A percentile compares a stretch with the other conserved stretches of the same genome.
Evolutionary conservation across 164 flowering plant genomes (phyloP).

Genomic region (Warburgia ugandensis): DNA sequence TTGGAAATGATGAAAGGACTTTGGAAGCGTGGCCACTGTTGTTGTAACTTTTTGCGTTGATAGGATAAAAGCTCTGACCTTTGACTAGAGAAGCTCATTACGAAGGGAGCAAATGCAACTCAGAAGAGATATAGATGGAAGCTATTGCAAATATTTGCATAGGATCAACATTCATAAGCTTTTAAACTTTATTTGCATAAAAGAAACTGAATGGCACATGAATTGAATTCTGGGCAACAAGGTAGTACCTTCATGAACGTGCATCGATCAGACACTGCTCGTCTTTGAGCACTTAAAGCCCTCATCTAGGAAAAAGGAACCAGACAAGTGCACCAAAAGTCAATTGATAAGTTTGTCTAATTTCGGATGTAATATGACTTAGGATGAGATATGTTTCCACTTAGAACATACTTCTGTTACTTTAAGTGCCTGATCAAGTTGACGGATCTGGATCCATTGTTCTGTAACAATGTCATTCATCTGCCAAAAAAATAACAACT

Average conservation of each 20-base stretch:
- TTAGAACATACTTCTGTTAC: slow-evolving; percentile 38
- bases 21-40: too few relatives aligned
- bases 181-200: background rate
- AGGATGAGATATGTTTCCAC: background rate
- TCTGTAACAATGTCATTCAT: slow-evolving; percentile 61
- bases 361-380: background rate
- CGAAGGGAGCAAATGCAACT: too few relatives aligned
- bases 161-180: too few relatives aligned
- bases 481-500: slow-evolving; percentile 24
- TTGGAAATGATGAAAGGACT: too few relatives aligned
- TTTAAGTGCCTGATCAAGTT: slow-evolving; percentile 78
- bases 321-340: background rate
- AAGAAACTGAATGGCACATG: background rate
- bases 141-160: too few relatives aligned
- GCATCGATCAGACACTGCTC: slow-evolving; percentile 27
- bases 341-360: background rate
- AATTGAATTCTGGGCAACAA: too few relatives aligned
- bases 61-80: too few relatives aligned
- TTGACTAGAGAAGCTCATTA: too few relatives aligned
- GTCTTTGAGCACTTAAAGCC: slow-evolving; percentile 26
- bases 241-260: slow-evolving; percentile 47
- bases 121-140: too few relatives aligned
- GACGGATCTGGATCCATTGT: slow-evolving; percentile 86
- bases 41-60: too few relatives aligned
- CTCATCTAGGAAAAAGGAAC: slow-evolving; percentile 32